A percentile compares a stretch with the other conserved stretches of the same genome.
phyloP scores from a whole-genome alignment of 2,329 filamentous ascomycete species.

The Arachnopeziza araneosa region DNA sequence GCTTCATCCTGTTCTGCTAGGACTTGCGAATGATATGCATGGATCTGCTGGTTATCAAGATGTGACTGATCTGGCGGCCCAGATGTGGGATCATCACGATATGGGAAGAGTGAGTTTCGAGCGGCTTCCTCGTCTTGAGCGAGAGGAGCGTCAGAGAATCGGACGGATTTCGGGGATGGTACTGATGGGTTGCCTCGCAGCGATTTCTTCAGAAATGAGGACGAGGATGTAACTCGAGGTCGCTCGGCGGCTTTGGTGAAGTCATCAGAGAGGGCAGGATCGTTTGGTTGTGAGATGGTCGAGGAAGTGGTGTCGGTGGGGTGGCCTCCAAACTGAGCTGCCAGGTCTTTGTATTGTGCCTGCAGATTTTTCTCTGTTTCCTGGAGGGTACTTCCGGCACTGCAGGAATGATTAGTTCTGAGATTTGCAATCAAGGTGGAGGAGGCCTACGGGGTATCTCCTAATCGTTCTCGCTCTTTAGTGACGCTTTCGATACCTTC shows the following conservation, averaged over 20 bases:
- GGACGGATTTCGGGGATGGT: constrained; percentile 64
- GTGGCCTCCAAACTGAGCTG: constrained; percentile 72
- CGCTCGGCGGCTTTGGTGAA: constrained; percentile 54
- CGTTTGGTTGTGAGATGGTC: constrained; percentile 57
- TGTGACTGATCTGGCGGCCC: constrained; percentile 31
- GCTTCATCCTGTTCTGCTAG: constrained; percentile 89
- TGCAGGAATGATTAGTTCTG: constrained; percentile 15
- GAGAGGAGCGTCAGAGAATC: constrained; percentile 66
- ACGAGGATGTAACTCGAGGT: constrained; percentile 37
- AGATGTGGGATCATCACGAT: constrained; percentile 61
- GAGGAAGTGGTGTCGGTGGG: constrained; percentile 42
- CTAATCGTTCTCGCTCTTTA: constrained; percentile 56
- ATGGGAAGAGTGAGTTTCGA: constrained; percentile 58
- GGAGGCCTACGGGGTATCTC: constrained; percentile 50
- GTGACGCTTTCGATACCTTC: constrained; percentile 71
- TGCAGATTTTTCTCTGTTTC: constrained; percentile 65
- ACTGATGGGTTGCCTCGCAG: constrained; percentile 26
- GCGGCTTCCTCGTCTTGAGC: constrained; percentile 40
- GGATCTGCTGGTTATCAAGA: constrained; percentile 79
- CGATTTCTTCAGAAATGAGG: constrained; percentile 34
- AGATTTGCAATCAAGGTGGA: not conserved
- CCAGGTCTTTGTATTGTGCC: constrained; percentile 70
- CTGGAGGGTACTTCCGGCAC: constrained; percentile 43
- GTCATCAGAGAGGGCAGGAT: constrained; percentile 54
- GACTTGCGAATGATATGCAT: constrained; percentile 75